Evolutionary conservation across 2,329 filamentous ascomycete genomes (phyloP).

Genomic region (Iodosphaeria phyllophila): DNA sequence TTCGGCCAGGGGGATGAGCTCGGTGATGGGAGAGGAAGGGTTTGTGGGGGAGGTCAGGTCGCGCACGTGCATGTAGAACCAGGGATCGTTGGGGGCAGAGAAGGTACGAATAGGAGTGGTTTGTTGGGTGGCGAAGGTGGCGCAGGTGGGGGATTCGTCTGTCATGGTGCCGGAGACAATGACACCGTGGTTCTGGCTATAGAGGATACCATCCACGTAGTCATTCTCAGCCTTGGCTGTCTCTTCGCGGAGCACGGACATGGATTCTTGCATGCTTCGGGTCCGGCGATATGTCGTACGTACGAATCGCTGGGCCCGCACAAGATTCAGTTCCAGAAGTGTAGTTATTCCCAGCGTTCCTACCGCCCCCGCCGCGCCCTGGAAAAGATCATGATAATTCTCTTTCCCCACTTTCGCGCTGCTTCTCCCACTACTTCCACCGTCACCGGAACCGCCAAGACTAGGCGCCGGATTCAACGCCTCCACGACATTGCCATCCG

Average conservation of each 20-base stretch:
- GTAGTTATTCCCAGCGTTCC: conserved; percentile 52
- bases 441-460: conserved; percentile 13
- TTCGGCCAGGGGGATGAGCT: conserved; percentile 49
- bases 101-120: conserved; percentile 19
- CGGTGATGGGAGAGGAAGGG: conserved; percentile 15
- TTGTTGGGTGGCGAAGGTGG: conserved; percentile 8
- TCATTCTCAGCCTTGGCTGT: conserved; percentile 29
- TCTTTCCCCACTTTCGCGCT: no score
- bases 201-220: conserved; percentile 60
- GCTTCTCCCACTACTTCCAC: not conserved
- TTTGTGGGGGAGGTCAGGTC: conserved; percentile 14
- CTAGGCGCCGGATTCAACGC: conserved; percentile 17
- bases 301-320: conserved; percentile 41
- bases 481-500: conserved; percentile 41
- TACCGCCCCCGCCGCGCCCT: conserved; percentile 45
- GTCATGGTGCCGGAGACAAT: conserved; percentile 45
- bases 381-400: conserved; percentile 35
- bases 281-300: conserved; percentile 41
- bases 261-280: conserved; percentile 25
- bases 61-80: conserved; percentile 58
- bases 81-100: conserved; percentile 43
- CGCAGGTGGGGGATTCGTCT: conserved; percentile 27
- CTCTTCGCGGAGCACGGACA: conserved; percentile 28
- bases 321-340: conserved; percentile 42
- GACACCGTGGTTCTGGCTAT: conserved; percentile 40